Evolutionary conservation across 441 rosid genomes (phyloP).

Genomic region (Arabidopsis lyrata): DNA sequence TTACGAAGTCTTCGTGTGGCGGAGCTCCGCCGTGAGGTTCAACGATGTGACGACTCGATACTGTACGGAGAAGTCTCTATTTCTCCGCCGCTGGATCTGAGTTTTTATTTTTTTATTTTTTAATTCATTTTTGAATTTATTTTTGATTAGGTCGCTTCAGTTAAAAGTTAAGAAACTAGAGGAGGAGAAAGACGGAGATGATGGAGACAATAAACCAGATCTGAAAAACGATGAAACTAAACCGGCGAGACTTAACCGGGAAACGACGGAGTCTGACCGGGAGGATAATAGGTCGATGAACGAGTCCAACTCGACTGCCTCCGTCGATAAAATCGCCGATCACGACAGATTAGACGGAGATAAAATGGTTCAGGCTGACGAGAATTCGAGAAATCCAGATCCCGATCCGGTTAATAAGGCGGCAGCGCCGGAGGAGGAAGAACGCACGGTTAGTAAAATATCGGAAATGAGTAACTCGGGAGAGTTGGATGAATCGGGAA

Average conservation of each 20-base stretch:
- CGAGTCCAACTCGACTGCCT: constrained; percentile 64
- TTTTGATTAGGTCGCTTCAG: constrained; percentile 58
- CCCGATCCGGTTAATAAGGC: constrained; percentile 41
- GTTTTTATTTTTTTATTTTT: not conserved
- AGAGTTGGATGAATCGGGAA: constrained; percentile 50
- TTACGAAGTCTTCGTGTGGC: constrained; percentile 58
- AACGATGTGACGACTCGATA: constrained; percentile 64
- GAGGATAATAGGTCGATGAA: constrained; percentile 58
- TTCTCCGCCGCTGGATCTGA: constrained; percentile 46
- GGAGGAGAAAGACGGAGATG: constrained; percentile 50
- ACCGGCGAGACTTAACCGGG: constrained; percentile 38
- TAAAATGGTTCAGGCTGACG: constrained; percentile 30
- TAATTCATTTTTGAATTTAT: not conserved
- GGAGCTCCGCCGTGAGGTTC: constrained; percentile 66
- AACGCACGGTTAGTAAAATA: constrained; percentile 46
- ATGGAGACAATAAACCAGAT: constrained; percentile 53
- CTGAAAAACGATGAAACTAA: constrained; percentile 42
- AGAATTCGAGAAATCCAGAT: constrained; percentile 41
- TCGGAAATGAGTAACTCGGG: constrained; percentile 50
- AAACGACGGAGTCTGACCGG: constrained; percentile 52
- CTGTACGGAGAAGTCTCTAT: constrained; percentile 46
- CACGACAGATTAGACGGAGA: constrained; percentile 20
- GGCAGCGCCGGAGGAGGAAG: constrained; percentile 23
- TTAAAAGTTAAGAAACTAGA: constrained; percentile 60
- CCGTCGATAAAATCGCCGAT: constrained; percentile 40